These are phyloP conservation scores for Polygonum maritimum DNA, from an alignment of 148 eudicot genomes.

Conservation along the genomic window DNA sequence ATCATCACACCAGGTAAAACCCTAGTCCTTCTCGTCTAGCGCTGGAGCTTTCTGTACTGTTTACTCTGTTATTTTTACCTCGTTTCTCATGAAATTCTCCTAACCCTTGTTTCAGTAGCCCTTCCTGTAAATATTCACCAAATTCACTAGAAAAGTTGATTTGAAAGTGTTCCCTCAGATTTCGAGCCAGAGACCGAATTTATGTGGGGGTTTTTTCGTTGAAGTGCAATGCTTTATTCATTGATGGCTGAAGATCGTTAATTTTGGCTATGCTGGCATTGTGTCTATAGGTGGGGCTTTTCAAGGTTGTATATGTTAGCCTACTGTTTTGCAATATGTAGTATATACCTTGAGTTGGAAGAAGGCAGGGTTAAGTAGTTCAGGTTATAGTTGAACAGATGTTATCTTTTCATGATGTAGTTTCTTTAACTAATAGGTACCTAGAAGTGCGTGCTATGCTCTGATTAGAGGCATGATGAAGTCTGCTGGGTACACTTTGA, in stretches of 20 bases:
- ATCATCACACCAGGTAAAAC: background rate
- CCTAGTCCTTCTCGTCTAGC: background rate
- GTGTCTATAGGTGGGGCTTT: background rate
- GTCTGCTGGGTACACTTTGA: slow-evolving; percentile 60
- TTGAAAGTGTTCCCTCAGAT: background rate
- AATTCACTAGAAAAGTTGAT: background rate
- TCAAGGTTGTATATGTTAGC: background rate
- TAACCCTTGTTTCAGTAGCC: background rate
- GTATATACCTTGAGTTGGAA: background rate
- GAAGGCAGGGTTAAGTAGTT: background rate
- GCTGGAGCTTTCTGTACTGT: background rate
- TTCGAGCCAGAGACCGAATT: background rate
- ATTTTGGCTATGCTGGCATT: background rate
- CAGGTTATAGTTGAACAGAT: background rate
- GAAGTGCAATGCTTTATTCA: background rate
- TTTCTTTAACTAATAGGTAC: slow-evolving; percentile 44
- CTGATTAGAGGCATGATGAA: slow-evolving; percentile 58
- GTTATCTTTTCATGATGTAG: slow-evolving; percentile 19
- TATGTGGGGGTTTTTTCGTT: background rate
- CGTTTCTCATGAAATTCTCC: background rate
- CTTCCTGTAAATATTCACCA: background rate
- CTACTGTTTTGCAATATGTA: background rate
- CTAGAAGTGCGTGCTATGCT: slow-evolving; percentile 35
- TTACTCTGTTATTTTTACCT: background rate
- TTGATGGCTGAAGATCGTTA: background rate